Evolutionary conservation across 2,329 filamentous ascomycete genomes (phyloP), one percentile per base, ranked within the genome.

Genomic region (Chlorencoelia australis): DNA sequence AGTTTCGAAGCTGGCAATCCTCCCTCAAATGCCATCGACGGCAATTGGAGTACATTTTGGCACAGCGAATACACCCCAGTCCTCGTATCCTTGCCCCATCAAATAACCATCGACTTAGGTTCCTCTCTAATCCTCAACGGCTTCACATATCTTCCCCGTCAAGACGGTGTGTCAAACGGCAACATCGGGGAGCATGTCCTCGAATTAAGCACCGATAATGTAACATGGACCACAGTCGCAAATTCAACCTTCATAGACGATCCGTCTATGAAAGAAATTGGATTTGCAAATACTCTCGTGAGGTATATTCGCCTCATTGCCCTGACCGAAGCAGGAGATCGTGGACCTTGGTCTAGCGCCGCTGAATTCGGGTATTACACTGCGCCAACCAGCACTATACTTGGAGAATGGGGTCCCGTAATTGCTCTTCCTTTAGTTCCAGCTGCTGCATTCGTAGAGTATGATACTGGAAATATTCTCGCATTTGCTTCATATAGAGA

Each of bases 91-190:
- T 43, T 59, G 6, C 57, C 58, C 3, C 50, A 60, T 39, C 48
- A 36, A 32, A 49, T 58, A 21, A 44, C 47, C 3, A 50, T 61
- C 18, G 58, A 61, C 38, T 56, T 60, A 51, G 51, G 57, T 33
- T 36, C 37, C 2, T 41, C 27, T 8, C 51, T 50, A 29, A 36
- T 52, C n/a, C 41, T 60, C 18, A 53, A 55, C 32, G 54, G 52
- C 16, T 40, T 61, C 22, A 49, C 42, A 20, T 55, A 58, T 19
- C 43, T 51, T 14, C 59, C 55, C 7, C 52, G 57, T 8, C 57
- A 59, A 32, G 55, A 57, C 35, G 48, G 48, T 15, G 46, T 25
- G n/a, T 39, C 22, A 2, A 60, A 60, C 38, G 57, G 59, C 7
- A 56, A 55, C 16, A 59, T 61, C 31, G 59, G 59, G 11, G 41